A percentile compares a stretch with the other conserved stretches of the same genome.
Conservation (phyloP, 768 basidiomycete genomes). For the Boletales sp. region DNA sequence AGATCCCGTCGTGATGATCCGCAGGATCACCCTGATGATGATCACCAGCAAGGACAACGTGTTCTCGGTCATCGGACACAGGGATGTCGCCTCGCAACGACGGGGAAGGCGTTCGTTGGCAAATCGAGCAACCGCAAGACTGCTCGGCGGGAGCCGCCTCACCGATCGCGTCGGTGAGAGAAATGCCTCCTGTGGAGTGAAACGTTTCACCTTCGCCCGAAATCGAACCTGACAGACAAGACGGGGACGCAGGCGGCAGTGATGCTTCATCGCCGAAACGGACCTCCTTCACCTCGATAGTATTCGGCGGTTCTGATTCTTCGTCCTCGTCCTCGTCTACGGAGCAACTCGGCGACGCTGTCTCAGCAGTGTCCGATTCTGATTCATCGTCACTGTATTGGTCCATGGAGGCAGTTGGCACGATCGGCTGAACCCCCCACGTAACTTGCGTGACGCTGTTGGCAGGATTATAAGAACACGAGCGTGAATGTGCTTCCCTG, state of each 20-base stretch:
- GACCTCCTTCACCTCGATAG: no score
- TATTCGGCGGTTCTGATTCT: no score
- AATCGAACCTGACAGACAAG: conserved; percentile 3
- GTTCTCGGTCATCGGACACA: neutral
- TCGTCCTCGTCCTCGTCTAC: no score
- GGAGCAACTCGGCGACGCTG: no score
- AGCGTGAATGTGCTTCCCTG: conserved; percentile 5
- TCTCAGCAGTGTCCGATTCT: no score
- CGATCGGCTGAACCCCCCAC: no score
- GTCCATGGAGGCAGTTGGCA: no score
- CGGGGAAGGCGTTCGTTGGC: neutral
- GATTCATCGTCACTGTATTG: no score
- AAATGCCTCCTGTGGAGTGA: neutral
- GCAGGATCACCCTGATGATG: neutral
- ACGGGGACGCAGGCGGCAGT: neutral
- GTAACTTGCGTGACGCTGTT: neutral
- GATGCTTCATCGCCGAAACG: neutral
- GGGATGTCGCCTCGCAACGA: neutral
- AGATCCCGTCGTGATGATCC: neutral
- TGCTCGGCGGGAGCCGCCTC: neutral
- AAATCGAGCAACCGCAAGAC: conserved; percentile 6
- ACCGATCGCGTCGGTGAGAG: neutral
- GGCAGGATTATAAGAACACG: conserved; percentile 3
- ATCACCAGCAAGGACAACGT: neutral
- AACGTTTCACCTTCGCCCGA: conserved; percentile 8